Evolutionary conservation across 352 stramenopile species (phyloP), one percentile per base, ranked within the genome.

Genomic region (Paralagenidium karlingii): DNA sequence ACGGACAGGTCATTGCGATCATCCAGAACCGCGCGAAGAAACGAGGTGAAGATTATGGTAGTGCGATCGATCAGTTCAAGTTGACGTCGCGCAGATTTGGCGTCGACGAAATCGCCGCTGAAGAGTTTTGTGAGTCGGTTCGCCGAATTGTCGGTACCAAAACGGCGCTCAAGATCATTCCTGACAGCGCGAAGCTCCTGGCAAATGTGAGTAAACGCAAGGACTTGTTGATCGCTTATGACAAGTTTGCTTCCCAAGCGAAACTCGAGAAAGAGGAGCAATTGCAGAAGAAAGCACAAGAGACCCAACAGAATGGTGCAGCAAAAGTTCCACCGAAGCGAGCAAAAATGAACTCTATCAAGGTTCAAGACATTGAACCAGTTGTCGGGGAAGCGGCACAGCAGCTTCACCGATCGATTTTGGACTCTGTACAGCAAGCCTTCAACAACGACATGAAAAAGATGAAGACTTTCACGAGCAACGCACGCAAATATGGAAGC

Each of bases 401-500:
- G 30, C 53, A 88, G 34, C 55, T 91, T 15, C 78, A 91, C 49
- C 82, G 80, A 40, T 87, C 78, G 13, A 89, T 91, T 32, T 43
- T 91, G 25, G 75, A 91, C 41, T 63, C 69, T 0, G 76, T 91
- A 2, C 51, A 85, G 24, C 53, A 70, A 10, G 70, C 76, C 8
- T 87, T 91, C 37, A 40, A 58, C 31, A 75, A 75, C 13, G 78
- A 91, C 39, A 18, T 63, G 11, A 84, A 84, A 61, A 82, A 83
- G 46, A 86, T 91, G 70, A 89, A 91, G 45, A 60, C 63, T 21
- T 91, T 91, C 38, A 89, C 75, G 22, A 76, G 65, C 24, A 82
- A 85, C 36, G 76, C 78, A 24, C 78, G 78, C 43, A 88, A 89
- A 44, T 91, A 85, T 41, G 78, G 78, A 42, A 76, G 63, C 36